Percentiles rank a stretch among this genome's conserved stretches.
Evolutionary conservation across 2,329 filamentous ascomycete genomes (phyloP).

Genomic region (Epichloe gansuensis): DNA sequence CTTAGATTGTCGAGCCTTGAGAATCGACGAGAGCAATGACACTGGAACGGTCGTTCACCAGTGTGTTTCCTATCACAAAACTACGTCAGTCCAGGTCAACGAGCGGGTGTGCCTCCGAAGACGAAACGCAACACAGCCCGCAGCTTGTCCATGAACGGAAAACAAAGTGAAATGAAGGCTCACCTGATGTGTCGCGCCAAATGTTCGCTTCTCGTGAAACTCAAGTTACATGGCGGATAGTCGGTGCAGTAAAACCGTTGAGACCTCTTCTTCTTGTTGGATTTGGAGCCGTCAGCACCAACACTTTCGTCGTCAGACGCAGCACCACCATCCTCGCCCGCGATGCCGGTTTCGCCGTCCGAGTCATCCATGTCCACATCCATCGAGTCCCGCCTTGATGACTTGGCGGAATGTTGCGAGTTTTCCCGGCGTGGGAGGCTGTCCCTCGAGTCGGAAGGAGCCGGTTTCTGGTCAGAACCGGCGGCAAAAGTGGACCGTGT

Average conservation of each 20-base stretch:
- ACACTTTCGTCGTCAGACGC: slow-evolving; percentile 54
- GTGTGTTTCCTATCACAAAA: slow-evolving; percentile 67
- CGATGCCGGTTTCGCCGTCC: slow-evolving; percentile 43
- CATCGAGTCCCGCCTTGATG: slow-evolving; percentile 40
- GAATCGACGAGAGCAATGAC: slow-evolving; percentile 86
- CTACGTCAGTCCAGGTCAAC: not conserved
- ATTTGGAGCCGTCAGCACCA: slow-evolving; percentile 50
- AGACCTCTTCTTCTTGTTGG: slow-evolving; percentile 89
- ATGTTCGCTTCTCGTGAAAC: slow-evolving; percentile 93
- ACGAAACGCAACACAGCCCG: too few relatives aligned
- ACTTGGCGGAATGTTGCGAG: slow-evolving; percentile 48
- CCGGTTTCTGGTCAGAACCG: slow-evolving; percentile 36
- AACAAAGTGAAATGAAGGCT: not conserved
- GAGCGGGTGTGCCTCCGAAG: not conserved
- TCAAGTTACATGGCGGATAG: slow-evolving; percentile 84
- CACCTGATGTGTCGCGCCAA: slow-evolving; percentile 87
- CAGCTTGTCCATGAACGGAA: not conserved
- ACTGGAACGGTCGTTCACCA: slow-evolving; percentile 90
- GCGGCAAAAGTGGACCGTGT: slow-evolving; percentile 43
- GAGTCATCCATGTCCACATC: slow-evolving; percentile 70
- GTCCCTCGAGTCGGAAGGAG: slow-evolving; percentile 36
- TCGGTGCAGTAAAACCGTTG: slow-evolving; percentile 94
- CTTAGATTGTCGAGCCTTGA: slow-evolving; percentile 89
- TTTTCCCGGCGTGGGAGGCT: slow-evolving; percentile 26
- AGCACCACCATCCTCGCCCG: slow-evolving; percentile 34